Conservation (phyloP, 345 rosid species). For the Boechera retrofracta region DNA sequence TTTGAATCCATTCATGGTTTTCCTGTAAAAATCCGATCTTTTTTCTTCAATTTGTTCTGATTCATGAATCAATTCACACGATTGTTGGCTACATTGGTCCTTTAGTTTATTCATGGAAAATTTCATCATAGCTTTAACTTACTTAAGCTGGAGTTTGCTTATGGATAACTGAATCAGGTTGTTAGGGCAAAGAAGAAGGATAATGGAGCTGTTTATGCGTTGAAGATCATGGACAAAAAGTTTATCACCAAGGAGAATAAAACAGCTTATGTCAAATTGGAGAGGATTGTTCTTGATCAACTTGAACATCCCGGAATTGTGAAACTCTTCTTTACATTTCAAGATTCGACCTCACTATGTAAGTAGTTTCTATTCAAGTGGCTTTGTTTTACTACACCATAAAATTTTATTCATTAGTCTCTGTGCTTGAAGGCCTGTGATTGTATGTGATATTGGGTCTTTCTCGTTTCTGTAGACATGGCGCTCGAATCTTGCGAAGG, state of each 20-base stretch:
- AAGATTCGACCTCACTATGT: constrained; percentile 89
- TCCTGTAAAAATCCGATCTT: not conserved
- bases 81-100: too few species aligned
- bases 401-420: not conserved
- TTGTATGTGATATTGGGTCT: constrained; percentile 41
- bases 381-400: not conserved
- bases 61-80: not conserved
- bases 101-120: not conserved
- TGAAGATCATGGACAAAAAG: constrained; percentile 99
- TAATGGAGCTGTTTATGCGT: constrained; percentile 79
- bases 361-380: constrained; percentile 46
- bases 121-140: not conserved
- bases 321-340: constrained; percentile 86
- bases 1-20: not conserved
- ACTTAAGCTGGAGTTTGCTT: constrained; percentile 13
- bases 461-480: constrained; percentile 69
- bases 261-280: constrained; percentile 93
- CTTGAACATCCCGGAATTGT: constrained; percentile 97
- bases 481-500: constrained; percentile 99
- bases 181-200: constrained; percentile 97
- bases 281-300: constrained; percentile 95
- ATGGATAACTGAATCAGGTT: constrained; percentile 59
- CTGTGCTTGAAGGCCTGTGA: constrained; percentile 25
- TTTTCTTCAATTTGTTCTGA: not conserved
- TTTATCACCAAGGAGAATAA: constrained; percentile 98